Conservation (phyloP, 306 rosid species). For the Purshia tridentata region DNA sequence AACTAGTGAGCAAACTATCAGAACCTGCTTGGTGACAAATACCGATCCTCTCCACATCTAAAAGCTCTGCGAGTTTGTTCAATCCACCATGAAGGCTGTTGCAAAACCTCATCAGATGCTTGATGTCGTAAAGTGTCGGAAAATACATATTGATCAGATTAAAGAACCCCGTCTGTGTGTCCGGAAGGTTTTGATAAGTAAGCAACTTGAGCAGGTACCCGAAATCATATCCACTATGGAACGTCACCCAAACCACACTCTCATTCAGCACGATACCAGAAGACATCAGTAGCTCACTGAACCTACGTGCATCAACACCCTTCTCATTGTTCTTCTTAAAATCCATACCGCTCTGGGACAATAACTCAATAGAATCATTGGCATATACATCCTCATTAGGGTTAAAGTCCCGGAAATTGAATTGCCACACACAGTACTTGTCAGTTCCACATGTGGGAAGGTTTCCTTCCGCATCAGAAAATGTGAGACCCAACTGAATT, state of each 20-base stretch:
- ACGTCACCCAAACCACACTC: conserved; percentile 35
- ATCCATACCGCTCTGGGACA: conserved; percentile 37
- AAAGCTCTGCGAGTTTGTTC: conserved; percentile 35
- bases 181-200: conserved; percentile 29
- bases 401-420: conserved; percentile 43
- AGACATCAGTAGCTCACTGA: conserved; percentile 32
- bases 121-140: conserved; percentile 40
- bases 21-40: conserved; percentile 51
- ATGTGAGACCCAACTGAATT: conserved; percentile 46
- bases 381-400: conserved; percentile 22
- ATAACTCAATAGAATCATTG: conserved; percentile 30
- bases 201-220: conserved; percentile 45
- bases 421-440: conserved; percentile 43
- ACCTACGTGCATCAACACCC: conserved; percentile 29
- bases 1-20: conserved; percentile 48
- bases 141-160: conserved; percentile 24
- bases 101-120: conserved; percentile 39
- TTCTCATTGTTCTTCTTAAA: conserved; percentile 40
- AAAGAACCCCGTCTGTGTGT: conserved; percentile 26
- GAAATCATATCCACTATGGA: conserved; percentile 44
- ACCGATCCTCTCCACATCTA: conserved; percentile 44
- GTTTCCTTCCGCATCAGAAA: conserved; percentile 41
- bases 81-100: conserved; percentile 41
- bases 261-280: conserved; percentile 35
- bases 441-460: conserved; percentile 44